Percentiles rank a stretch among this genome's conserved stretches.
Evolutionary conservation across 2,329 filamentous ascomycete species (phyloP).

Genomic region (Penicillium sp.): DNA sequence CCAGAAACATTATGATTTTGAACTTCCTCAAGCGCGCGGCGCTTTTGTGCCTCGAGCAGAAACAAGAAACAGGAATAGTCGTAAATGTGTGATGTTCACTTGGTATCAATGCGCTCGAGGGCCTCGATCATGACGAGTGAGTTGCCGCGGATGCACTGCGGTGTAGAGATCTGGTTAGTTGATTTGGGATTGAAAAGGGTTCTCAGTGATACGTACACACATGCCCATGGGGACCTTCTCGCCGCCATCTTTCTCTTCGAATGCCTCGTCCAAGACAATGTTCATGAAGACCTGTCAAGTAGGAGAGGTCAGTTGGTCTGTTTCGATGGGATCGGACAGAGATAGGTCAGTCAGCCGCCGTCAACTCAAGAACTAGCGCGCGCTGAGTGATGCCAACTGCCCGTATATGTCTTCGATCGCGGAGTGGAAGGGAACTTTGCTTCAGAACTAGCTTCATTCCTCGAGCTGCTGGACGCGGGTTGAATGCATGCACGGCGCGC

Average conservation of each 20-base stretch:
- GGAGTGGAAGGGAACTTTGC: not conserved
- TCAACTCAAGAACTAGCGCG: not conserved
- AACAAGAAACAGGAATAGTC: conserved; percentile 11
- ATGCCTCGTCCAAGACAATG: conserved; percentile 93
- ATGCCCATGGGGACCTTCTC: conserved; percentile 90
- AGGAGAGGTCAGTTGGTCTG: conserved; percentile 1
- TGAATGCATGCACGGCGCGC: not conserved
- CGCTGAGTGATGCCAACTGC: not conserved
- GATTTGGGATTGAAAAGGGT: not conserved
- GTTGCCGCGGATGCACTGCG: conserved; percentile 89
- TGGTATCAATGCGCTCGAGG: conserved; percentile 44
- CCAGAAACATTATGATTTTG: conserved; percentile 33
- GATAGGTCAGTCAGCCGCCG: not conserved
- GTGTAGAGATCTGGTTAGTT: not conserved
- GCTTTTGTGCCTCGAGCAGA: conserved; percentile 8
- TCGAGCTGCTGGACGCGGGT: not conserved
- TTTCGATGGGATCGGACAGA: not conserved
- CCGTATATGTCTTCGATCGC: not conserved
- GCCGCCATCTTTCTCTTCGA: conserved; percentile 88
- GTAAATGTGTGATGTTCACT: conserved; percentile 30
- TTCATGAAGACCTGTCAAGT: conserved; percentile 83
- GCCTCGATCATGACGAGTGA: conserved; percentile 95
- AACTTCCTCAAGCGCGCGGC: conserved; percentile 16
- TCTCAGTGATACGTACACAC: conserved; percentile 62
- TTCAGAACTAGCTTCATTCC: not conserved